A percentile compares a stretch with the other conserved stretches of the same genome.
Conservation (phyloP, 2,329 filamentous ascomycete genomes). For the Thermoascus crustaceus region DNA sequence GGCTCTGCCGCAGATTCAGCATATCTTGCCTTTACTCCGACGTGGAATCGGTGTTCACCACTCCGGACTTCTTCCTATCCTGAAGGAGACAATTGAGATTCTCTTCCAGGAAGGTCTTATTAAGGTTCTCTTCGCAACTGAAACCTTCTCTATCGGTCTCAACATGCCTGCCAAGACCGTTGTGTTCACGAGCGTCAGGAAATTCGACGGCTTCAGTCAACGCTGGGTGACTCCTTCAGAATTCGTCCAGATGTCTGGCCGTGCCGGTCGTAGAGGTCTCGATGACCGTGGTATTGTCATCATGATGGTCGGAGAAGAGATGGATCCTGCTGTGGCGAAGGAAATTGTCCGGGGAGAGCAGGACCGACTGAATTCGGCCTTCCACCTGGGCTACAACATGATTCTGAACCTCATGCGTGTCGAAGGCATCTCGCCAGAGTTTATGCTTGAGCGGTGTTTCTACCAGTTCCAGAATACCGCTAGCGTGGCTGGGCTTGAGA, state of each 20-base stretch:
- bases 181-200: conserved; percentile 94
- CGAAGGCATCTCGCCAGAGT: conserved; percentile 98
- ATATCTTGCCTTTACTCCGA: conserved; percentile 79
- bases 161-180: conserved; percentile 99
- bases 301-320: conserved; percentile 98
- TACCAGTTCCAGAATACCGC: conserved; percentile 96
- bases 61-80: conserved; percentile 84
- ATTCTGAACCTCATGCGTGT: conserved; percentile 92
- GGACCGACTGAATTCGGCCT: conserved; percentile 94
- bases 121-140: conserved; percentile 95
- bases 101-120: conserved; percentile 96
- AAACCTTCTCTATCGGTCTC: conserved; percentile 95
- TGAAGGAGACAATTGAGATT: conserved; percentile 98
- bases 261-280: conserved; percentile 90
- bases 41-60: conserved; percentile 96
- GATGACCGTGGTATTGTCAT: conserved; percentile 98
- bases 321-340: conserved; percentile 90
- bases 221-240: conserved; percentile 89
- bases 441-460: conserved; percentile 97
- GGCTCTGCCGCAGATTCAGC: conserved; percentile 77
- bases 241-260: conserved; percentile 98
- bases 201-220: conserved; percentile 76
- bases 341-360: conserved; percentile 94
- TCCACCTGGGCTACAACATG: conserved; percentile 99
- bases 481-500: conserved; percentile 74